Evolutionary conservation across 768 basidiomycete genomes (phyloP).

Genomic region (Ramaria rubella): DNA sequence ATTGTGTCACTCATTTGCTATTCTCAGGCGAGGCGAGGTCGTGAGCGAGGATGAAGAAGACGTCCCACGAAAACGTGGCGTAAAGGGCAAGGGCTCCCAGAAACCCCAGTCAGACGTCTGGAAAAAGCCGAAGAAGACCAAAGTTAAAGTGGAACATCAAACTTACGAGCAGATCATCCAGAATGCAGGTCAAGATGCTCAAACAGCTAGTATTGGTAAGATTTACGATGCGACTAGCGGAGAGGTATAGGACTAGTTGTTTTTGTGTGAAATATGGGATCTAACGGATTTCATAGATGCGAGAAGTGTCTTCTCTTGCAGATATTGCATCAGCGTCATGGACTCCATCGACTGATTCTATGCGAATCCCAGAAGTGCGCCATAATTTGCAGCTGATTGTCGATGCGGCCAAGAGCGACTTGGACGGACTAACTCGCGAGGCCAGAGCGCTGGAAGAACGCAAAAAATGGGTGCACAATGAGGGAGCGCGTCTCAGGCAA

Average conservation of each 20-base stretch:
- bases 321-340: constrained; percentile 71
- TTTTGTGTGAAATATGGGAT: constrained; percentile 2
- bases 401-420: constrained; percentile 73
- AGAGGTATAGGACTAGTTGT: constrained; percentile 48
- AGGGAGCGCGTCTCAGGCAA: constrained; percentile 64
- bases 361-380: constrained; percentile 91
- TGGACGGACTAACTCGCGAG: constrained; percentile 86
- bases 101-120: constrained; percentile 67
- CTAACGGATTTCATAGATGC: constrained; percentile 43
- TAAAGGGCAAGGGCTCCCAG: constrained; percentile 43
- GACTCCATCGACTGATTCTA: constrained; percentile 83
- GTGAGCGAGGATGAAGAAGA: constrained; percentile 70
- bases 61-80: constrained; percentile 35
- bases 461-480: constrained; percentile 61
- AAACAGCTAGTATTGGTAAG: constrained; percentile 57
- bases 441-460: constrained; percentile 77
- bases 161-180: constrained; percentile 94
- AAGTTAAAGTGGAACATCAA: constrained; percentile 85
- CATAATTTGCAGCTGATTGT: constrained; percentile 89
- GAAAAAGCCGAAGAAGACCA: constrained; percentile 82
- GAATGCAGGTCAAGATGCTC: constrained; percentile 63
- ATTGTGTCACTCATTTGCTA: background rate
- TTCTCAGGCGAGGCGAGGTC: constrained; percentile 37
- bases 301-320: constrained; percentile 80
- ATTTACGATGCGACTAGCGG: constrained; percentile 95